These are phyloP conservation scores for Chlorella variabilis DNA, from an alignment of 163 green algal genomes.

Conservation along the genomic window DNA sequence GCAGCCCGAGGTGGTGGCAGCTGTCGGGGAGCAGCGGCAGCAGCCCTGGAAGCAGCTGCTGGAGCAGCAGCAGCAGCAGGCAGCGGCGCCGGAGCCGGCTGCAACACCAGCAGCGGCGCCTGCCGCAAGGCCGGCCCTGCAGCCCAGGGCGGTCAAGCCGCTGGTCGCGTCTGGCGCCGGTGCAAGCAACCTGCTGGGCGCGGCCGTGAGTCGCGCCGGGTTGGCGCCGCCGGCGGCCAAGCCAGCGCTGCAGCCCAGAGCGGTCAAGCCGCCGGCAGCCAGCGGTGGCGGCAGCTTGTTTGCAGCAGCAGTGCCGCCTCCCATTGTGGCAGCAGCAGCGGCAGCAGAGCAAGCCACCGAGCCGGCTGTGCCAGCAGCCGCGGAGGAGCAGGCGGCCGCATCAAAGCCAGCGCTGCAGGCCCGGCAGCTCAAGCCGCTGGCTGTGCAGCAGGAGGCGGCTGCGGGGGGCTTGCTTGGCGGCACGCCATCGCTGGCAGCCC, in stretches of 20 bases:
- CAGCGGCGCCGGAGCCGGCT: background rate
- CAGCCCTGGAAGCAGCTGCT: constrained; percentile 20
- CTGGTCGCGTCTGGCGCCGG: background rate
- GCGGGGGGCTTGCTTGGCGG: background rate
- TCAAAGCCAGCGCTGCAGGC: constrained; percentile 1
- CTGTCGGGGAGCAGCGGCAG: constrained; percentile 4
- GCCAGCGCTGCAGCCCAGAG: constrained; percentile 1
- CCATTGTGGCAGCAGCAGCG: background rate
- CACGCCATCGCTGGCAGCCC: background rate
- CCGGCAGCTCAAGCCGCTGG: background rate
- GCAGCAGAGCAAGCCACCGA: background rate
- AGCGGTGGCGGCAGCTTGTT: background rate
- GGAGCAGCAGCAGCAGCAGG: background rate
- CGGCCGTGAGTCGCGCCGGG: background rate
- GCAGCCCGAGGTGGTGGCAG: background rate
- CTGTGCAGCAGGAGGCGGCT: constrained; percentile 2
- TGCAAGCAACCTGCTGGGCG: background rate
- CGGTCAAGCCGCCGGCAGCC: constrained; percentile 13
- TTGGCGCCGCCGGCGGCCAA: background rate
- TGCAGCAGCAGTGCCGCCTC: background rate
- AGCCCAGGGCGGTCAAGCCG: constrained; percentile 24
- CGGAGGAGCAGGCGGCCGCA: background rate
- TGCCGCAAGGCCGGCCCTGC: background rate
- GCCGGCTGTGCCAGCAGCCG: background rate
- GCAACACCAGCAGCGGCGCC: background rate